A percentile compares a stretch with the other conserved stretches of the same genome.
phyloP scores from a whole-genome alignment of 2,329 filamentous ascomycete genomes.

The Aspergillus tubingensis region DNA sequence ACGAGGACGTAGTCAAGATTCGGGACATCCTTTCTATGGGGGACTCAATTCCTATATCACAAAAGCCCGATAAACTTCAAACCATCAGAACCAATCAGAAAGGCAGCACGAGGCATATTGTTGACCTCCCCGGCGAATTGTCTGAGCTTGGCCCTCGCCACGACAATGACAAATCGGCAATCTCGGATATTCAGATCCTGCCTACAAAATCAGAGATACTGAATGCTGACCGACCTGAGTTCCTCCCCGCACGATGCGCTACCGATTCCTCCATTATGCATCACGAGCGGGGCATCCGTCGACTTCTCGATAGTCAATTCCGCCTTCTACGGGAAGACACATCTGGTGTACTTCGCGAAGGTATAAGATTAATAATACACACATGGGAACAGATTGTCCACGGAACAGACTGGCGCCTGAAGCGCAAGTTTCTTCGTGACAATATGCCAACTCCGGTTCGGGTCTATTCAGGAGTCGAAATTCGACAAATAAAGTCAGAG shows the following conservation, averaged over 20 bases:
- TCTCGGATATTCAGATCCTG: slow-evolving; percentile 7
- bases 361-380: slow-evolving; percentile 8
- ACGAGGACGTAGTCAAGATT: background rate
- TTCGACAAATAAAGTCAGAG: background rate
- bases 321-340: slow-evolving; percentile 16
- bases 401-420: slow-evolving; percentile 6
- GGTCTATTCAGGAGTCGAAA: slow-evolving; percentile 6
- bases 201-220: slow-evolving; percentile 12
- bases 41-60: background rate
- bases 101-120: background rate
- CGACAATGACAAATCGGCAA: slow-evolving; percentile 12
- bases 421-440: slow-evolving; percentile 7
- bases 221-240: slow-evolving; percentile 1
- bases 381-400: slow-evolving; percentile 9
- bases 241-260: slow-evolving; percentile 8
- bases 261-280: background rate
- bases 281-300: slow-evolving; percentile 12
- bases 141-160: slow-evolving; percentile 10
- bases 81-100: background rate
- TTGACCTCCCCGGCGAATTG: slow-evolving; percentile 13
- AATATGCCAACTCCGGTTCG: slow-evolving; percentile 8
- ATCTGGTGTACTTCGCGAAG: slow-evolving; percentile 12
- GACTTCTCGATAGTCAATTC: slow-evolving; percentile 15
- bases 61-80: background rate
- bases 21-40: background rate